These are phyloP conservation scores for Primulina tabacum DNA, from an alignment of 257 asterid species.

Conservation along the genomic window DNA sequence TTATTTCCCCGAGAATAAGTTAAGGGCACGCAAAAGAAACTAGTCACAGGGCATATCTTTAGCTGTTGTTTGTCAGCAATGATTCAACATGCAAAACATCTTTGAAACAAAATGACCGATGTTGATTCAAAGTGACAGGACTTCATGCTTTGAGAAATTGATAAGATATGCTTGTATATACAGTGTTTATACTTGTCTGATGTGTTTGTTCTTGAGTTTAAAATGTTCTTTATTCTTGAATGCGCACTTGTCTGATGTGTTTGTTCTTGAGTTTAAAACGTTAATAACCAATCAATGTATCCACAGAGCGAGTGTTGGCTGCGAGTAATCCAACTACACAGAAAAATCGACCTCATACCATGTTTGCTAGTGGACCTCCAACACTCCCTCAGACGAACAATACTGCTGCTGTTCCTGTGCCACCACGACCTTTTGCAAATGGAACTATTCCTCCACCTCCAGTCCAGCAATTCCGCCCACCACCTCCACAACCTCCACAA, in stretches of 20 bases:
- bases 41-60: neutral
- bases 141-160: neutral
- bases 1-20: no score
- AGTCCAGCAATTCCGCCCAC: conserved; percentile 48
- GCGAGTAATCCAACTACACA: conserved; percentile 75
- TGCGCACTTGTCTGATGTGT: neutral
- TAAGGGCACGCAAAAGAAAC: neutral
- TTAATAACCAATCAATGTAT: conserved; percentile 17
- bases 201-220: neutral
- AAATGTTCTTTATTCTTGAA: neutral
- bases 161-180: neutral
- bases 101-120: neutral
- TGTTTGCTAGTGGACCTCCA: conserved; percentile 98
- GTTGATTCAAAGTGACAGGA: neutral
- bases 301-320: conserved; percentile 86
- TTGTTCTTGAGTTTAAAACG: neutral
- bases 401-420: conserved; percentile 41
- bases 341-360: conserved; percentile 84
- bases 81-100: neutral
- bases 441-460: conserved; percentile 70
- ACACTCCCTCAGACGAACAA: conserved; percentile 61
- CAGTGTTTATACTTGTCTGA: neutral
- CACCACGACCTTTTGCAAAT: conserved; percentile 73
- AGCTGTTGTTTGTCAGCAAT: neutral
- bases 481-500: conserved; percentile 71